phyloP scores from a whole-genome alignment of 306 rosid species.

The Castanopsis chinensis region DNA sequence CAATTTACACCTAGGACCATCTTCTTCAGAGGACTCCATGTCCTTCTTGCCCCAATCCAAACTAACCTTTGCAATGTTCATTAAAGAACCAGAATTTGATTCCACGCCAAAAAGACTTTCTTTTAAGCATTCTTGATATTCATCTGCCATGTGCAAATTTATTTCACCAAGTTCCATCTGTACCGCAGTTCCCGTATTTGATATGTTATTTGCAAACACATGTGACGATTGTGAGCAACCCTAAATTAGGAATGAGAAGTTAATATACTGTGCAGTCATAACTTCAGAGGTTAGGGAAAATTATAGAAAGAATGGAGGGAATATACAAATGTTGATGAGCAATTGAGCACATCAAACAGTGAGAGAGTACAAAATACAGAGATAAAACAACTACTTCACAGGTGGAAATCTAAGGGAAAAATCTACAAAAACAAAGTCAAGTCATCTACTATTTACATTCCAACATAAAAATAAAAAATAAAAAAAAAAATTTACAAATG shows the following conservation, averaged over 20 bases:
- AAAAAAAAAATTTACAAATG: background rate
- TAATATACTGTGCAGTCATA: conserved; percentile 13
- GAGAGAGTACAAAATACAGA: conserved; percentile 12
- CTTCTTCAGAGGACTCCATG: conserved; percentile 72
- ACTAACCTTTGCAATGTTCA: conserved; percentile 85
- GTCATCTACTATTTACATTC: background rate
- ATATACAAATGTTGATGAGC: conserved; percentile 12
- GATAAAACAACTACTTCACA: conserved; percentile 8
- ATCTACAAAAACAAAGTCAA: background rate
- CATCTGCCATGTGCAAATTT: conserved; percentile 89
- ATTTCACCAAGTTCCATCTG: conserved; percentile 94
- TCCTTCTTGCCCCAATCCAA: conserved; percentile 97
- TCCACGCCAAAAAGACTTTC: conserved; percentile 85
- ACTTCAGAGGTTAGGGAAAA: conserved; percentile 10
- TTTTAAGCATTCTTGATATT: conserved; percentile 87
- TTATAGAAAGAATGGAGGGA: background rate
- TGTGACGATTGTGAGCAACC: conserved; percentile 93
- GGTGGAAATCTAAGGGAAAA: conserved; percentile 10
- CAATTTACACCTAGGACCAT: conserved; percentile 54
- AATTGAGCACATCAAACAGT: conserved; percentile 1
- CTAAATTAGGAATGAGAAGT: conserved; percentile 48
- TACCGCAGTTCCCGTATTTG: conserved; percentile 69
- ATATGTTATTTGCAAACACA: conserved; percentile 84
- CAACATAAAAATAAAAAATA: background rate
- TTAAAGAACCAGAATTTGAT: conserved; percentile 81